Base-by-base conservation (phyloP, 306 rosid species). In the Glycine latifolia region DNA sequence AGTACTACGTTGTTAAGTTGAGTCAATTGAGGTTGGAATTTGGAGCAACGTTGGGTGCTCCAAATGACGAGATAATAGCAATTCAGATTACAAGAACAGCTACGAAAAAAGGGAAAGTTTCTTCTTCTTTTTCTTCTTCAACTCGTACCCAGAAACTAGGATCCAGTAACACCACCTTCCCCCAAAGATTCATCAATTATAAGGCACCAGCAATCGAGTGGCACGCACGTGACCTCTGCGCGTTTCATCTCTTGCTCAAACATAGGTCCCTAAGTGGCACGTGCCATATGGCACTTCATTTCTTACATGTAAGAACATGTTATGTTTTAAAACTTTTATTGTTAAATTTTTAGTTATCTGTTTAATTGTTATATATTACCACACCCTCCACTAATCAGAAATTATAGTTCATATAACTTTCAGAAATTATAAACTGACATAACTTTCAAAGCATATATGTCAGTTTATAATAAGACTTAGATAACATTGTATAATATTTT, bases 51-150 rank as follows among this genome's bases (percentile, higher is more conserved):
- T 3, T 67, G 14, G 72, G 20, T n/a, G 72, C 7, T 67, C 7
- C 33, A 16, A 67, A 3, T 67, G 54, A 70, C 12, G n/a, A 70
- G 52, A 16, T 67, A 13, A 4, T 20, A 9, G 56, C 56, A 2
- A 20, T 69, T 20, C 43, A 47, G 58, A 49, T 69, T 47, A 48
- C 4, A 5, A 59, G 75, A 17, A 69, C 2, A 0, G 35, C 74
- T 47, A 16, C 15, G 9, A 1, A 76, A 79, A 56, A 75, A 89
- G 60, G 86, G 81, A 86, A 89, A 90, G 65, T 7, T 53, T 53
- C 59, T 13, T 53, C 20, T n/a, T 53, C 20, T 53, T 37, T 4
- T 37, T 37, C 49, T 46, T 39, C 47, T 7, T 43, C 47, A 47
- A 11, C 4, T 49, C 4, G 35, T 69, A 48, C 8, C 54, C 11